Percentiles rank a stretch among this genome's conserved stretches.
Evolutionary conservation across 495 filamentous ascomycete genomes (phyloP).

Genomic region (Aspergillus hancockii): DNA sequence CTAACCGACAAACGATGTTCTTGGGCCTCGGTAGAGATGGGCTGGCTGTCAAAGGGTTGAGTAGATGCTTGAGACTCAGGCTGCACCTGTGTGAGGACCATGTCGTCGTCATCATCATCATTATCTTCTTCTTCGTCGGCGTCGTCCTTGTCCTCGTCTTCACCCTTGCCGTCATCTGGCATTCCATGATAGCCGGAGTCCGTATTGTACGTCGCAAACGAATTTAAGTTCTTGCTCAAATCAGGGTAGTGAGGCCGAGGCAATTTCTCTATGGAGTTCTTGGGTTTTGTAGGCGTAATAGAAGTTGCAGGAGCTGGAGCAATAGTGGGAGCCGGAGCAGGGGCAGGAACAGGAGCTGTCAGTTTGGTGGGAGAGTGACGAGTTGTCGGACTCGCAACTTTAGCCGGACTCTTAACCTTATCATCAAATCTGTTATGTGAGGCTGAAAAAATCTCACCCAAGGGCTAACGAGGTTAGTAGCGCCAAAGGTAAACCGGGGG

Average conservation of each 20-base stretch:
- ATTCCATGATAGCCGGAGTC: slow-evolving; percentile 87
- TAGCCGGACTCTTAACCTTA: slow-evolving; percentile 30
- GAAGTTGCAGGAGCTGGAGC: slow-evolving; percentile 16
- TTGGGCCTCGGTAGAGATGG: slow-evolving; percentile 28
- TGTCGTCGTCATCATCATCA: slow-evolving; percentile 37
- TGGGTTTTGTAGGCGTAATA: slow-evolving; percentile 26
- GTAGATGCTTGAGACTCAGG: slow-evolving; percentile 37
- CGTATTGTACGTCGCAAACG: slow-evolving; percentile 43
- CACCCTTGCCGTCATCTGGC: slow-evolving; percentile 49
- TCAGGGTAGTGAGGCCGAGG: slow-evolving; percentile 37
- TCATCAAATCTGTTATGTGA: slow-evolving; percentile 47
- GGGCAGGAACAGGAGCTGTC: neutral
- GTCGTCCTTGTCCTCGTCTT: too few species aligned
- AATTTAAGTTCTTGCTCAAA: slow-evolving; percentile 40
- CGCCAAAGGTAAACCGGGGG: slow-evolving; percentile 8
- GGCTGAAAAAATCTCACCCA: slow-evolving; percentile 78
- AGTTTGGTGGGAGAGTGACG: slow-evolving; percentile 38
- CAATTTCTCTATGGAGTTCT: slow-evolving; percentile 20
- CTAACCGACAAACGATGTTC: slow-evolving; percentile 36
- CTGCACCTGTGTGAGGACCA: slow-evolving; percentile 37
- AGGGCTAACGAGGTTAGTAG: slow-evolving; percentile 57
- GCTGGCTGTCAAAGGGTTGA: slow-evolving; percentile 41
- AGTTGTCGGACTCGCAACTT: slow-evolving; percentile 28
- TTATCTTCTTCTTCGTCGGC: slow-evolving; percentile 41
- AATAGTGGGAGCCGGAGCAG: slow-evolving; percentile 12